Conservation (phyloP, 352 stramenopile species). For the Phytophthora colocasiae region DNA sequence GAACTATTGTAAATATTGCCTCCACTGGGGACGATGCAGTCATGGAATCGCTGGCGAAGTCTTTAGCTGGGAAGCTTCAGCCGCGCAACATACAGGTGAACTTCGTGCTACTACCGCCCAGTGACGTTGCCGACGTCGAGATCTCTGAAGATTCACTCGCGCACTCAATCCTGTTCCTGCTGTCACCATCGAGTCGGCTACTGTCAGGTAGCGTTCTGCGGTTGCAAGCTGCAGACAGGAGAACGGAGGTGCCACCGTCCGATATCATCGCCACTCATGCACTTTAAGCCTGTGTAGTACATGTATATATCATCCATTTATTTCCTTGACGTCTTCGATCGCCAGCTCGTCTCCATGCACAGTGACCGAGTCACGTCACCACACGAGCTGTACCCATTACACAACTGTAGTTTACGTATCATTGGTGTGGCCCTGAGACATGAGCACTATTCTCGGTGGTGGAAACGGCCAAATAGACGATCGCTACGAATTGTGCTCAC, state of each 20-base stretch:
- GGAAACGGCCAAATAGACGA: conserved; percentile 11
- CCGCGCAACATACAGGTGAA: conserved; percentile 61
- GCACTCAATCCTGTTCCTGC: conserved; percentile 68
- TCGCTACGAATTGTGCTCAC: conserved; percentile 16
- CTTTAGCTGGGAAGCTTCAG: conserved; percentile 47
- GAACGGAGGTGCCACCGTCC: conserved; percentile 13
- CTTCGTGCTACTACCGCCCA: conserved; percentile 48
- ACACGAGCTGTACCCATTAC: conserved; percentile 1
- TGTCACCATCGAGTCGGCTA: conserved; percentile 55
- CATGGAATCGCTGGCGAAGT: conserved; percentile 53
- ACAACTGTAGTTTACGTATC: conserved; percentile 11
- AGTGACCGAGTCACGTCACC: conserved; percentile 7
- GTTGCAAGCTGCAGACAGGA: conserved; percentile 27
- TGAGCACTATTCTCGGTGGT: conserved; percentile 9
- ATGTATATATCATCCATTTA: conserved; percentile 13
- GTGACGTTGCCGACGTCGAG: not conserved
- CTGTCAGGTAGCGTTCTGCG: conserved; percentile 70
- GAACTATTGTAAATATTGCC: conserved; percentile 38
- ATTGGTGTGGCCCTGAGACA: conserved; percentile 4
- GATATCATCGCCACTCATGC: conserved; percentile 21
- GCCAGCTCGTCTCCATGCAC: conserved; percentile 1
- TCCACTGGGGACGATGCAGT: conserved; percentile 19
- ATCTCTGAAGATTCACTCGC: conserved; percentile 38
- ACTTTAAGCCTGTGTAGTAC: conserved; percentile 21
- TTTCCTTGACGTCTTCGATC: conserved; percentile 19